Base-by-base conservation (phyloP, 73 alveolate genomes). In the Paramecium octaurelia region DNA sequence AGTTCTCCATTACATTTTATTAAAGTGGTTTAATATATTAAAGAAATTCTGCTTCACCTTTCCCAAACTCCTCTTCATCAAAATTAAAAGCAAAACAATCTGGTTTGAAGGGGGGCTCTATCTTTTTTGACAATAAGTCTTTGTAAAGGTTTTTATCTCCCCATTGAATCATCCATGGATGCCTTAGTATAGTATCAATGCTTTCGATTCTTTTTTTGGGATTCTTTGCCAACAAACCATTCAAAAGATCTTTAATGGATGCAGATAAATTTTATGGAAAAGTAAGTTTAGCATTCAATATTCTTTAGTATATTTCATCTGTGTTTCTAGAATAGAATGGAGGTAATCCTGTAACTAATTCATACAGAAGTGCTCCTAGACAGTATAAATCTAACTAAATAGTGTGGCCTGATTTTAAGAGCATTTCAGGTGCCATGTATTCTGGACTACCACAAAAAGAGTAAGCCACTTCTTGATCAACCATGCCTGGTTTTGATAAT, bases 131-230 rank as follows among this genome's bases (percentile, higher is more conserved):
- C 54, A 92, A 35, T 43, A 93, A 46, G 46, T 54, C 93, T 9
- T 68, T 85, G 14, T 48, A 76, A 21, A 89, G 77, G 5, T 89
- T 71, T 36, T 69, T 69, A 42, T 80, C 90, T 42, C 95, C 92
- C 92, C 93, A 93, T 35, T 57, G 36, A 48, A 43, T 85, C 57
- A 68, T 92, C 86, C 88, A 73, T 18, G 92, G 86, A 73, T 93
- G 93, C 92, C 70, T 38, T 4, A 92, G 23, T 1, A 95, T 88
- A 9, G 50, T 73, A 29, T 68, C 87, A 10, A 95, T 71, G 12
- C 88, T 44, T 23, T 99, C 99, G 68, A 97, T 50, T 95, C 99
- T 94, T 92, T 91, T 89, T 58, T 43, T 58, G 1, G 99, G 99
- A 75, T 97, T 95, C 92, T 97, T 97, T 16, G 92, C 94, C 16